Conservation (phyloP, 1,139 yeast species). For the Meyerozyma sp. region DNA sequence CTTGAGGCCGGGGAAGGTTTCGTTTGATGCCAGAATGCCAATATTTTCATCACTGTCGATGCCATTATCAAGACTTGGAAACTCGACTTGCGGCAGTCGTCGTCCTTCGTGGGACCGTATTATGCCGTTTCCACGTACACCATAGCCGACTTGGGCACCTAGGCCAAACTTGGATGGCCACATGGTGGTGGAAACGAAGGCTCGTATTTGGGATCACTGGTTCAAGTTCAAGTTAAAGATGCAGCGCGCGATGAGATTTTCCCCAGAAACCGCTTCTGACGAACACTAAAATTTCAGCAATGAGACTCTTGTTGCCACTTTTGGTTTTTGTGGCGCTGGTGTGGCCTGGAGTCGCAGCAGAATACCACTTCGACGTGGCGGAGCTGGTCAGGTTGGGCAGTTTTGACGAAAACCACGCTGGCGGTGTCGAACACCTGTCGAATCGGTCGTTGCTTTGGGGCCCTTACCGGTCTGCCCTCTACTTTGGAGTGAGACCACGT, state of each 20-base stretch:
- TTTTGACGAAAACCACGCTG: slow-evolving; percentile 1
- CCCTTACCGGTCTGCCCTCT: slow-evolving; percentile 83
- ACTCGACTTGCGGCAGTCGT: not conserved
- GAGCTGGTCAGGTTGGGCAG: not conserved
- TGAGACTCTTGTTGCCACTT: not conserved
- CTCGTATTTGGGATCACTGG: not conserved
- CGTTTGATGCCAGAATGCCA: not conserved
- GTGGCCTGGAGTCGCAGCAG: not conserved
- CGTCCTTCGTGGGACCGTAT: not conserved
- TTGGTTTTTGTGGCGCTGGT: slow-evolving; percentile 1
- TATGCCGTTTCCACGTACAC: slow-evolving; percentile 17
- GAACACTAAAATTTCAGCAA: not conserved
- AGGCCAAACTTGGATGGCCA: slow-evolving; percentile 19
- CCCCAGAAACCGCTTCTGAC: not conserved
- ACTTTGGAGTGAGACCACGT: slow-evolving; percentile 81
- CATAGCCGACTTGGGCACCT: slow-evolving; percentile 21
- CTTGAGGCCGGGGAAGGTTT: not conserved
- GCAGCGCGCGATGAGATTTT: not conserved
- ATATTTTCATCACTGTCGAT: not conserved
- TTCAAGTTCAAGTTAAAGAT: not conserved
- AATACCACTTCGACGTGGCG: not conserved
- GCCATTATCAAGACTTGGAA: not conserved
- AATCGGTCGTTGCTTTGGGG: slow-evolving; percentile 62
- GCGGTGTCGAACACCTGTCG: not conserved
- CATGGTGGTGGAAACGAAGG: slow-evolving; percentile 8